Base-by-base conservation (phyloP, 495 filamentous ascomycete species). In the Staphylotrichum longicolle region DNA sequence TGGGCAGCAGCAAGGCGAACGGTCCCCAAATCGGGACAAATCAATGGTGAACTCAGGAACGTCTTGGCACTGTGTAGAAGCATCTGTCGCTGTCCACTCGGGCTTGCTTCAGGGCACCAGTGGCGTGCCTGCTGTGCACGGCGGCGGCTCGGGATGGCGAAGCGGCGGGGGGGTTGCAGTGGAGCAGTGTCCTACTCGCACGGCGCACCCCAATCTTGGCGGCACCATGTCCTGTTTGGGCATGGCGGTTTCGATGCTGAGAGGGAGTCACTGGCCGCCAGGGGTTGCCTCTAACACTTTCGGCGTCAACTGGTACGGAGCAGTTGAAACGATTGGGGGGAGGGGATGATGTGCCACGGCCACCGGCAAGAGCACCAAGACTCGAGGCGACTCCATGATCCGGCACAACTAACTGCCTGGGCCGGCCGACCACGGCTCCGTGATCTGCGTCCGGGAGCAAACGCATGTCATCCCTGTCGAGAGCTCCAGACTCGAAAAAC, bases 281-380 rank as follows among this genome's bases (percentile, higher is more conserved):
- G 68, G 66, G 63, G 64, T 58, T 39, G 58, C 52, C 58, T 72
- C 66, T 64, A 60, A 73, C 68, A 69, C 62, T 56, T 65, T 65
- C 64, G 63, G 68, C 68, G 64, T 68, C 68, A 72, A 72, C 66
- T 61, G 59, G 55, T 37, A 51, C 40, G n/a, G 34, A 14, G 15
- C 58, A 59, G 54, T 44, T 56, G 60, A 65, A 61, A 48, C 59
- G 54, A 55, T 52, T 57, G 62, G 61, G 12, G 66, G 46, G 47
- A 45, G 12, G 7, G 52, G 57, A 41, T 40, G 57, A 33, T 40
- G 58, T 33, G 54, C 57, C 8, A 52, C 12, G 57, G 47, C 8
- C 14, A 37, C 37, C 30, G 58, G 35, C 53, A 41, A 37, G 39
- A 14, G 51, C 49, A 40, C 34, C 3, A 35, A 35, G 33, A n/a